These are phyloP conservation scores for Suillus alpinus DNA, from an alignment of 768 basidiomycete genomes.

Conservation along the genomic window DNA sequence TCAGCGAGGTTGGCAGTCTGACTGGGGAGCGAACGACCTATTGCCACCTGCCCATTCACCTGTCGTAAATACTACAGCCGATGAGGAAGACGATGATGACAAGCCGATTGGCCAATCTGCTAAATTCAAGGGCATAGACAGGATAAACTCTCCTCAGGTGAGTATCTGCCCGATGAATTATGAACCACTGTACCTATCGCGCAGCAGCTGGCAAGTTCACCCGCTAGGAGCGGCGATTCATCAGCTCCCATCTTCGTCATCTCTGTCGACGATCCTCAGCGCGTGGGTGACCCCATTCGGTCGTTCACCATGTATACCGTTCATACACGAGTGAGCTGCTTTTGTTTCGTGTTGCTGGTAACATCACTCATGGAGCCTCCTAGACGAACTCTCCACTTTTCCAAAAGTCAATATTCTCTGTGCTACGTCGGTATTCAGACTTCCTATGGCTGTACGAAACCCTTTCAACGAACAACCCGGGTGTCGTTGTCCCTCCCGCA, in stretches of 20 bases:
- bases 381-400: slow-evolving; percentile 86
- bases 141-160: slow-evolving; percentile 23
- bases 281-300: slow-evolving; percentile 93
- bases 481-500: slow-evolving; percentile 93
- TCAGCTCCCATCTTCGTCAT: slow-evolving; percentile 77
- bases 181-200: background rate
- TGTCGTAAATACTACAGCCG: slow-evolving; percentile 19
- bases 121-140: slow-evolving; percentile 24
- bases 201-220: slow-evolving; percentile 17
- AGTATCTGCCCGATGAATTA: background rate
- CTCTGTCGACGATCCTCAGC: slow-evolving; percentile 95
- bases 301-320: slow-evolving; percentile 97
- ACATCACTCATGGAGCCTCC: background rate
- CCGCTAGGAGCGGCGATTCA: slow-evolving; percentile 36
- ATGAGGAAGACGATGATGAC: slow-evolving; percentile 68
- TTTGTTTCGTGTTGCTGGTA: background rate
- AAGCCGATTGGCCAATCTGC: slow-evolving; percentile 57
- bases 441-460: slow-evolving; percentile 96
- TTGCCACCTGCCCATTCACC: slow-evolving; percentile 14
- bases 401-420: slow-evolving; percentile 83
- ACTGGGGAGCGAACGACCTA: slow-evolving; percentile 37
- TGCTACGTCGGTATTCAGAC: slow-evolving; percentile 95
- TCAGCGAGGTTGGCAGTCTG: slow-evolving; percentile 52
- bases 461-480: slow-evolving; percentile 87
- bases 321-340: slow-evolving; percentile 66